Evolutionary conservation across 2,329 filamentous ascomycete genomes (phyloP).

Genomic region (Fusarium musae): DNA sequence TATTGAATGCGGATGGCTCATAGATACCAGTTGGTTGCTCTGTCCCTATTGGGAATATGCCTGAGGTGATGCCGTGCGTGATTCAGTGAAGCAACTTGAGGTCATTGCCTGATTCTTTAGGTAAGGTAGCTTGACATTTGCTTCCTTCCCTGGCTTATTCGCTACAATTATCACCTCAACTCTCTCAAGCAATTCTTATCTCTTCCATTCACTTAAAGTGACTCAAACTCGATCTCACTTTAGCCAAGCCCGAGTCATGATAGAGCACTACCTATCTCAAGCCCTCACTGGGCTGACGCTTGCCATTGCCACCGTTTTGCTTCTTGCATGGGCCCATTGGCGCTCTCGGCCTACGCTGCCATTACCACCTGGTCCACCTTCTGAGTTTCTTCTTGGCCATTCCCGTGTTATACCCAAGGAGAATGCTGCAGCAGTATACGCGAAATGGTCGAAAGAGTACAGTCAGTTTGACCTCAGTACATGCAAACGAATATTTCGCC

Average conservation of each 20-base stretch:
- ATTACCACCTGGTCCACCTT: slow-evolving; percentile 45
- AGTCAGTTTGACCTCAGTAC: slow-evolving; percentile 21
- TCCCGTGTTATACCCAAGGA: slow-evolving; percentile 44
- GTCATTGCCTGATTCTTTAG: too few species aligned
- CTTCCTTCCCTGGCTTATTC: neutral
- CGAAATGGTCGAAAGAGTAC: slow-evolving; percentile 44
- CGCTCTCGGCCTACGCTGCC: slow-evolving; percentile 21
- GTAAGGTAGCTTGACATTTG: neutral
- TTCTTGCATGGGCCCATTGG: slow-evolving; percentile 12
- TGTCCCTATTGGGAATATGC: neutral
- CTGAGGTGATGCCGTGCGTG: neutral
- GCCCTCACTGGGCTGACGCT: slow-evolving; percentile 16
- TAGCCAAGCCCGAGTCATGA: neutral
- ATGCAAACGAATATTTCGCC: neutral
- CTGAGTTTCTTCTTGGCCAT: slow-evolving; percentile 45
- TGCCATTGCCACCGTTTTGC: slow-evolving; percentile 1
- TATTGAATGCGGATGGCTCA: neutral
- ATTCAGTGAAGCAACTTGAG: neutral
- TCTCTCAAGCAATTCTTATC: neutral
- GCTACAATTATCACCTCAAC: neutral
- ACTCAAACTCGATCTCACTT: neutral
- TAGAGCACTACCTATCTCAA: slow-evolving; percentile 21
- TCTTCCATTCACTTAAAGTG: neutral
- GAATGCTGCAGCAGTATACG: slow-evolving; percentile 43
- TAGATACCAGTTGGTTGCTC: neutral